Conservation (phyloP, 345 rosid species). For the Pistacia atlantica region DNA sequence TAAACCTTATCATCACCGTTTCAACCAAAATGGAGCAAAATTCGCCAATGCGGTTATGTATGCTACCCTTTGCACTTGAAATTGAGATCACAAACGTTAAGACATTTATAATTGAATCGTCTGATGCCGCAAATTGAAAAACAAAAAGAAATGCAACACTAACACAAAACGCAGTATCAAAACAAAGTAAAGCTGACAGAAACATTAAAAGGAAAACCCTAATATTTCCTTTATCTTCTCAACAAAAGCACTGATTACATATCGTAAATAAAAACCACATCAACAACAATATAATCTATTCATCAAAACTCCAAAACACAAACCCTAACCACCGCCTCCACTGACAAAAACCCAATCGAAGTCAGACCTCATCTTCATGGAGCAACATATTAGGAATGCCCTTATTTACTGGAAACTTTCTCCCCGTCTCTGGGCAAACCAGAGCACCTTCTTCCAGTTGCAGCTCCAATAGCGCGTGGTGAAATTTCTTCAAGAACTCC, state of each 20-base stretch:
- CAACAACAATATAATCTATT: background rate
- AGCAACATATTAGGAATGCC: conserved; percentile 98
- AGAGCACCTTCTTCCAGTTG: conserved; percentile 91
- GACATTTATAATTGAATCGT: background rate
- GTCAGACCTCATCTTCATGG: conserved; percentile 88
- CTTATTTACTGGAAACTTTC: conserved; percentile 69
- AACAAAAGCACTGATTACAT: background rate
- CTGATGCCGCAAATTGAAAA: background rate
- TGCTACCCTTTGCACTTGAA: background rate
- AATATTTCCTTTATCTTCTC: background rate
- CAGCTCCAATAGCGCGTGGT: conserved; percentile 86
- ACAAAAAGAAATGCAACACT: background rate
- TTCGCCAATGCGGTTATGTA: background rate
- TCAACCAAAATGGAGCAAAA: background rate
- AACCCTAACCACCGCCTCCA: background rate
- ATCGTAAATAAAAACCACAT: background rate
- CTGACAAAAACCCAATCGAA: background rate
- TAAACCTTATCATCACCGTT: too few relatives aligned
- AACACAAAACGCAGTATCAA: too few relatives aligned
- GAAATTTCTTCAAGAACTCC: conserved; percentile 70
- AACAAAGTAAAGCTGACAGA: background rate
- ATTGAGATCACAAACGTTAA: background rate
- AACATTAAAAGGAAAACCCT: background rate
- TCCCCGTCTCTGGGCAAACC: conserved; percentile 83
- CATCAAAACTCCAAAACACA: background rate